A percentile compares a stretch with the other conserved stretches of the same genome.
These are phyloP conservation scores for Candida glucosophila DNA, from an alignment of 1,139 yeast genomes.

Conservation along the genomic window DNA sequence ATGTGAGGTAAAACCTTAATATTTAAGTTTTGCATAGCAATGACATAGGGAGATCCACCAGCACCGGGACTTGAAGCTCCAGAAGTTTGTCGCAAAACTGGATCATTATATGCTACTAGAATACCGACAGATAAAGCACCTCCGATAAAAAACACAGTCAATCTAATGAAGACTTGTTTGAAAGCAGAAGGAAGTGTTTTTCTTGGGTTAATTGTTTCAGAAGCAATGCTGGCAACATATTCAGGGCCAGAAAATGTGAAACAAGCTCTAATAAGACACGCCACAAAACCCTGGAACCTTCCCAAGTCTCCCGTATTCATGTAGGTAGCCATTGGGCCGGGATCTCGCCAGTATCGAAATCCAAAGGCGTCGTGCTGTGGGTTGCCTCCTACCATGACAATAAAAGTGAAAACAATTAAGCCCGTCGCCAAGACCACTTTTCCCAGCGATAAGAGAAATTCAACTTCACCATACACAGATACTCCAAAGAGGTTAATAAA, in stretches of 20 bases:
- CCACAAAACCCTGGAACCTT: slow-evolving; percentile 61
- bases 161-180: slow-evolving; percentile 24
- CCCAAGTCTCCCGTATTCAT: slow-evolving; percentile 52
- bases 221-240: slow-evolving; percentile 10
- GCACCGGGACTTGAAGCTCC: slow-evolving; percentile 16
- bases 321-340: slow-evolving; percentile 46
- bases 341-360: slow-evolving; percentile 52
- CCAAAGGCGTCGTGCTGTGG: slow-evolving; percentile 60
- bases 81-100: slow-evolving; percentile 19
- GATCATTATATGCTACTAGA: slow-evolving; percentile 23
- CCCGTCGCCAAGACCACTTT: slow-evolving; percentile 68
- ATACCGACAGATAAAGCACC: slow-evolving; percentile 25
- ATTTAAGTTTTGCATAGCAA: slow-evolving; percentile 28
- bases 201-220: slow-evolving; percentile 24
- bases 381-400: slow-evolving; percentile 83
- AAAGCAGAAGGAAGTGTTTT: slow-evolving; percentile 24
- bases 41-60: slow-evolving; percentile 26
- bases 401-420: slow-evolving; percentile 59
- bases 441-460: slow-evolving; percentile 72
- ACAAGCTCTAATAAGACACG: slow-evolving; percentile 16
- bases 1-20: slow-evolving; percentile 23
- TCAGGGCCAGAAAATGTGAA: slow-evolving; percentile 16
- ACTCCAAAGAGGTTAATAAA: slow-evolving; percentile 67
- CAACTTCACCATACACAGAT: slow-evolving; percentile 65
- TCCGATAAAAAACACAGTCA: slow-evolving; percentile 23